phyloP scores from a whole-genome alignment of 2,329 filamentous ascomycete species.

The Diplocarpon mali region DNA sequence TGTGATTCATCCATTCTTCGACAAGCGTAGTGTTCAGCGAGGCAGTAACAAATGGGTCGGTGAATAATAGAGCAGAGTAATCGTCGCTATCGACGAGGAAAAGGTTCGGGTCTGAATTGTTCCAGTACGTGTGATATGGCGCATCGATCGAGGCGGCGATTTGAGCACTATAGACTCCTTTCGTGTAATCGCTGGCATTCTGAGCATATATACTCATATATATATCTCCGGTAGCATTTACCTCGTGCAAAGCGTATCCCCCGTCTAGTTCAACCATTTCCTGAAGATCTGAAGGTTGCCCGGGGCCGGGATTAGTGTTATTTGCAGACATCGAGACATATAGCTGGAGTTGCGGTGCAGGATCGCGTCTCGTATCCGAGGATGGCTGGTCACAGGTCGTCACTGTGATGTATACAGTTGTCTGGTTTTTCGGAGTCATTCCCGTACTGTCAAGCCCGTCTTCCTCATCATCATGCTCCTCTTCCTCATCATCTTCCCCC shows the following conservation, averaged over 20 bases:
- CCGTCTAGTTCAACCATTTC: constrained; percentile 15
- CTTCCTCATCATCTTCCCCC: constrained; percentile 10
- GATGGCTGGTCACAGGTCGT: constrained; percentile 75
- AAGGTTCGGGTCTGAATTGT: constrained; percentile 34
- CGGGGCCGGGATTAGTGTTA: constrained; percentile 57
- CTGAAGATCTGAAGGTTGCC: constrained; percentile 16
- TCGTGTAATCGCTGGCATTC: constrained; percentile 38
- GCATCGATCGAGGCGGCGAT: constrained; percentile 73
- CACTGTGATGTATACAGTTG: constrained; percentile 62
- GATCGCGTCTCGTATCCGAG: constrained; percentile 17
- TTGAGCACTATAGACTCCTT: constrained; percentile 66
- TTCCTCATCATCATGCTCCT: constrained; percentile 7
- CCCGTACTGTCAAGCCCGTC: constrained; percentile 15
- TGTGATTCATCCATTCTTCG: constrained; percentile 42
- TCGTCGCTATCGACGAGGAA: constrained; percentile 80
- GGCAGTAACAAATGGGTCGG: constrained; percentile 54
- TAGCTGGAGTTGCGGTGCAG: constrained; percentile 63
- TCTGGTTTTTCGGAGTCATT: constrained; percentile 8
- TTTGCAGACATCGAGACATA: constrained; percentile 59
- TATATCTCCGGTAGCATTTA: constrained; percentile 54
- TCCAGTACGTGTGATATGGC: constrained; percentile 58
- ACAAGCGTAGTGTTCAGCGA: constrained; percentile 36
- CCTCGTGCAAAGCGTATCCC: constrained; percentile 37
- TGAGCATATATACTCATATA: constrained; percentile 70
- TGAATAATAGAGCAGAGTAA: constrained; percentile 66